Evolutionary conservation across 371 early-diverging fungal genomes (phyloP), one percentile per base, ranked within the genome.

Genomic region (Enterocytospora artemiae): DNA sequence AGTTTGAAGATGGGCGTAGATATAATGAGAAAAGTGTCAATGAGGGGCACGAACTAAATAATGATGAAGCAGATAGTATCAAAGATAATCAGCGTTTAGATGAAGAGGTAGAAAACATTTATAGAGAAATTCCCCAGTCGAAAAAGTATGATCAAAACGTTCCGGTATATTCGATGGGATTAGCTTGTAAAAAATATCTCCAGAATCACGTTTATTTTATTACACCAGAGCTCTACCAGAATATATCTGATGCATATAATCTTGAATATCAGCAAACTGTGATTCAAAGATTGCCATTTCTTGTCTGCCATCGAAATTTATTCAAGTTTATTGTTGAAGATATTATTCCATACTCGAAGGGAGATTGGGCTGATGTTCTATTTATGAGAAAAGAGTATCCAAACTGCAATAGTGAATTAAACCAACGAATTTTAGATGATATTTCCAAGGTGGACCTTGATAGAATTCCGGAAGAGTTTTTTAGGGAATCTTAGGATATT

Each of bases 261-360:
- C 5, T 7, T 33, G 54, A 54, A 16, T 20, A n/a, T n/a, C 33
- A n/a, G 20, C n/a, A 43, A 7, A 18, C 20, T 20, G 22, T 32
- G 18, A 18, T 43, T 24, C 7, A 33, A 24, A 12, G 54, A 9
- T 31, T 54, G 3, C 54, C 54, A 33, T 54, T 54, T 54, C n/a
- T 54, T 7, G 5, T 54, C n/a, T 3, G 30, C 4, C 33, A 54
- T 7, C 9, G 54, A 20, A 7, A 4, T 18, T 4, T 43, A 31
- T 12, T 54, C 54, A 54, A 36, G 22, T 3, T n/a, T 24, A 54
- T 54, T 20, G 7, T 54, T 7, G 25, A 46, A 25, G 48, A 46
- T 7, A 25, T 20, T 46, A 12, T 20, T 7, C 16, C 4, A 16
- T 12, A 46, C 5, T 46, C 24, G 5, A 20, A 46, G 5, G 48